A percentile compares a stretch with the other conserved stretches of the same genome.
Conservation (phyloP, 371 early-diverging fungal genomes). For the Rhizopus stolonifer region DNA sequence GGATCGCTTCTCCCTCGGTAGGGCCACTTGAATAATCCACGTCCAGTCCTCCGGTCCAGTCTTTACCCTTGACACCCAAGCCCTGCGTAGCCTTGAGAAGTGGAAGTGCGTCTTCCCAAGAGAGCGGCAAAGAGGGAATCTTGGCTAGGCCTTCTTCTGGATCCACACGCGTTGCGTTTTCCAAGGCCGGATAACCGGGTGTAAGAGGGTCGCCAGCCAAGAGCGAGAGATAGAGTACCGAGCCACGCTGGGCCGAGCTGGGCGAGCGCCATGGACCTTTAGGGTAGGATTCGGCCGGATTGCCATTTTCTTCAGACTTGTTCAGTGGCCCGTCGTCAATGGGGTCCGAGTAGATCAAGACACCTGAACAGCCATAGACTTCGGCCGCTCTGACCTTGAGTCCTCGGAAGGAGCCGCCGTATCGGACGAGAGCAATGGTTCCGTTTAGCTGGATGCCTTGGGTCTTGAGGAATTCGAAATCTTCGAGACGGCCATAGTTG, state of each 20-base stretch:
- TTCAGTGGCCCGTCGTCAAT: conserved; percentile 55
- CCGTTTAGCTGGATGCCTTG: conserved; percentile 52
- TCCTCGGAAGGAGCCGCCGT: conserved; percentile 63
- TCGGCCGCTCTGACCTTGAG: conserved; percentile 67
- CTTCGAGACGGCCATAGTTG: conserved; percentile 62
- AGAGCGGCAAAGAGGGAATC: conserved; percentile 72
- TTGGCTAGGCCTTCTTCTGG: conserved; percentile 47
- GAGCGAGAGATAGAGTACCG: conserved; percentile 51
- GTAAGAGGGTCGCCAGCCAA: conserved; percentile 69
- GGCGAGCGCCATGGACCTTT: conserved; percentile 67
- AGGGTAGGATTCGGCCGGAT: conserved; percentile 52
- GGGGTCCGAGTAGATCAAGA: conserved; percentile 65
- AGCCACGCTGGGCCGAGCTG: conserved; percentile 67
- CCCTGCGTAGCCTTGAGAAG: conserved; percentile 54
- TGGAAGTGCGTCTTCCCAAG: conserved; percentile 64
- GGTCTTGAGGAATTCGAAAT: conserved; percentile 52
- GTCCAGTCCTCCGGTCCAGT: conserved; percentile 57
- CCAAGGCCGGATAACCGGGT: conserved; percentile 60
- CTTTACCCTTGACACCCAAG: conserved; percentile 34
- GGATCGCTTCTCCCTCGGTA: conserved; percentile 49
- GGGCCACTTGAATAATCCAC: conserved; percentile 59
- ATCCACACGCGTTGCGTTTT: conserved; percentile 53
- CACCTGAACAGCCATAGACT: conserved; percentile 56
- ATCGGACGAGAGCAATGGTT: conserved; percentile 63
- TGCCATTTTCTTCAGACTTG: too few relatives aligned